Conservation (phyloP, 2,329 filamentous ascomycete genomes). For the Fusarium dlaminii region DNA sequence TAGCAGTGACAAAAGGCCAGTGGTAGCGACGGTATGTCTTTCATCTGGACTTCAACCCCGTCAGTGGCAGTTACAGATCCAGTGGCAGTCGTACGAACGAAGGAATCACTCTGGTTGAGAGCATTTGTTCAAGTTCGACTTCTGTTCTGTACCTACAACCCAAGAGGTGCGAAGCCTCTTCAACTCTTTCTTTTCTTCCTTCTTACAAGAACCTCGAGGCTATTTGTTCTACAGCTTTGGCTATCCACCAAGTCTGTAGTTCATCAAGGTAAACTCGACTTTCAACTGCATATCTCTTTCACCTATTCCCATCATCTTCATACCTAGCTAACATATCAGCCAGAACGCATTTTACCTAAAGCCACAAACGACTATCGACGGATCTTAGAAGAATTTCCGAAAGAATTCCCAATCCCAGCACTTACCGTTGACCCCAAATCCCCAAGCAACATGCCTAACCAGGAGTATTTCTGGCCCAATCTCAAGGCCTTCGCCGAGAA, state of each 20-base stretch:
- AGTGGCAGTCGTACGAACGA: not conserved
- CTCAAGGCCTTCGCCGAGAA: not conserved
- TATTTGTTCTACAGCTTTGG: not conserved
- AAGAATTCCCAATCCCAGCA: not conserved
- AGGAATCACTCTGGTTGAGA: not conserved
- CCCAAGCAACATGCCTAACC: not conserved
- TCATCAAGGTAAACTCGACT: not conserved
- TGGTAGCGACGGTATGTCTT: not conserved
- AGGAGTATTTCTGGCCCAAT: not conserved
- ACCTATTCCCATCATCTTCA: too few relatives aligned
- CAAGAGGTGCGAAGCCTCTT: not conserved
- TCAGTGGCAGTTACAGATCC: not conserved
- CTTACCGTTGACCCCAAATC: accelerated
- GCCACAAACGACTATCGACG: not conserved
- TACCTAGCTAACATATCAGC: not conserved
- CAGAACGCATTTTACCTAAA: accelerated
- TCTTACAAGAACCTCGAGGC: not conserved
- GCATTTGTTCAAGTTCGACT: not conserved
- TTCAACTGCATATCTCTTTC: not conserved
- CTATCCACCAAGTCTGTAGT: not conserved
- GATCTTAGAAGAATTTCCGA: accelerated
- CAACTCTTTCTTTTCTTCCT: not conserved
- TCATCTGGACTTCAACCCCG: not conserved
- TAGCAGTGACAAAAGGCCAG: not conserved
- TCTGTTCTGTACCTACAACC: not conserved